A percentile compares a stretch with the other conserved stretches of the same genome.
Conservation (phyloP, 352 stramenopile genomes). For the Phytophthora sansomeana region DNA sequence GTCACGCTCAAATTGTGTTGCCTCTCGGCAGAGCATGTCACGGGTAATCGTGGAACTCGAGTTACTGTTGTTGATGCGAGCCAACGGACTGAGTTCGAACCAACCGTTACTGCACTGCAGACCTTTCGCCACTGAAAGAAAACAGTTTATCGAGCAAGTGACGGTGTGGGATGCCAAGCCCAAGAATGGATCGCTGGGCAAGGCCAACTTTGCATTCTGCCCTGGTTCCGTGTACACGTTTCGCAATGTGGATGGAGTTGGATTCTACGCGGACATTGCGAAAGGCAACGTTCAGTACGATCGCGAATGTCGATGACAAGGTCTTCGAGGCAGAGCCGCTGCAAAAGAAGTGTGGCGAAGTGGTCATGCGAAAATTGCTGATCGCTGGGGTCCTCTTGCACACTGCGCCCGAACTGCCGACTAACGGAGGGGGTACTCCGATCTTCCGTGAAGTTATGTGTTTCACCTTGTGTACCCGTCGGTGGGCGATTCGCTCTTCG, state of each 20-base stretch:
- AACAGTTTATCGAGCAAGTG: neutral
- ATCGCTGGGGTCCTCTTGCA: too few relatives aligned
- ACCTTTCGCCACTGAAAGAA: neutral
- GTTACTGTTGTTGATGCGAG: neutral
- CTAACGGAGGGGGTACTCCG: too few relatives aligned
- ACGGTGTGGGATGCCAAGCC: neutral
- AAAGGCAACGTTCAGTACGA: neutral
- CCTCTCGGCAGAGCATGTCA: neutral
- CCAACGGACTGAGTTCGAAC: neutral
- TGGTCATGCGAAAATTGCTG: too few relatives aligned
- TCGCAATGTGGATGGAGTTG: neutral
- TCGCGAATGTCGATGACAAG: neutral
- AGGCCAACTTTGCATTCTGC: neutral
- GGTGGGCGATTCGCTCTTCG: too few relatives aligned
- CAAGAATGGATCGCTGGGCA: neutral
- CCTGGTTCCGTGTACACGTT: neutral
- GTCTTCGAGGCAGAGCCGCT: neutral
- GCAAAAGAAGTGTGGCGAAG: too few relatives aligned
- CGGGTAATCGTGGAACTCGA: neutral
- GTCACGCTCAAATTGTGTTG: conserved; percentile 4
- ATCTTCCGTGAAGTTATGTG: too few relatives aligned
- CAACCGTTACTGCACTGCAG: neutral
- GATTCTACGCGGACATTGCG: neutral
- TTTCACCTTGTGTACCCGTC: too few relatives aligned
- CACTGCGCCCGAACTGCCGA: too few relatives aligned